Conservation (phyloP, 768 basidiomycete species). For the Stropharia rugosoannulata region DNA sequence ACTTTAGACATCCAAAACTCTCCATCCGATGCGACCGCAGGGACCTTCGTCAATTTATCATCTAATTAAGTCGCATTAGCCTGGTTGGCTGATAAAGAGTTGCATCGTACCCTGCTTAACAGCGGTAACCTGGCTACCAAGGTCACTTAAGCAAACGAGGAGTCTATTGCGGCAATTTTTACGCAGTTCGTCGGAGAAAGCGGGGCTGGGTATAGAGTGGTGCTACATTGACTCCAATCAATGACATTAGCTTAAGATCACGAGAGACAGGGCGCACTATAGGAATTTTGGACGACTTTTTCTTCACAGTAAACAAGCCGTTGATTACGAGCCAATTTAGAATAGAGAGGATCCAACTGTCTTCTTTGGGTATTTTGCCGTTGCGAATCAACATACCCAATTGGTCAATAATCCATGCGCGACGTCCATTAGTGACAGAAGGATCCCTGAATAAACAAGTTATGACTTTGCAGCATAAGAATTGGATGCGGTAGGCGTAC, state of each 20-base stretch:
- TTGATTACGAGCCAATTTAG: slow-evolving; percentile 83
- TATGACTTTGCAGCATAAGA: not conserved
- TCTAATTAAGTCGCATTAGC: slow-evolving; percentile 21
- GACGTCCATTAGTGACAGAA: slow-evolving; percentile 49
- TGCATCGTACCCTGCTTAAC: slow-evolving; percentile 48
- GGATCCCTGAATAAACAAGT: slow-evolving; percentile 35
- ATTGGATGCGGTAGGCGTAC: slow-evolving; percentile 31
- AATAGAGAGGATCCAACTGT: slow-evolving; percentile 71
- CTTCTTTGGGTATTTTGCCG: slow-evolving; percentile 74
- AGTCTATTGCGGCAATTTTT: slow-evolving; percentile 67
- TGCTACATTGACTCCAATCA: slow-evolving; percentile 40
- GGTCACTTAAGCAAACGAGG: slow-evolving; percentile 70
- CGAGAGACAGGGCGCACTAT: slow-evolving; percentile 52
- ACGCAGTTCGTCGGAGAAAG: slow-evolving; percentile 73
- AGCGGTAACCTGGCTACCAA: slow-evolving; percentile 55
- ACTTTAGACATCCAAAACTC: slow-evolving; percentile 78
- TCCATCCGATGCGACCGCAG: slow-evolving; percentile 67
- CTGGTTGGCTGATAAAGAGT: not conserved
- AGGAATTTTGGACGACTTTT: slow-evolving; percentile 66
- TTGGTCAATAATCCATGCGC: slow-evolving; percentile 88
- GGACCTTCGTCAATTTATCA: slow-evolving; percentile 52
- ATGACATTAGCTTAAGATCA: not conserved
- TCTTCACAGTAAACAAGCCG: slow-evolving; percentile 76
- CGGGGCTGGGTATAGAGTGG: slow-evolving; percentile 58
- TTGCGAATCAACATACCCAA: slow-evolving; percentile 76